Base-by-base conservation (phyloP, 768 basidiomycete genomes). In the Floccularia luteovirens region DNA sequence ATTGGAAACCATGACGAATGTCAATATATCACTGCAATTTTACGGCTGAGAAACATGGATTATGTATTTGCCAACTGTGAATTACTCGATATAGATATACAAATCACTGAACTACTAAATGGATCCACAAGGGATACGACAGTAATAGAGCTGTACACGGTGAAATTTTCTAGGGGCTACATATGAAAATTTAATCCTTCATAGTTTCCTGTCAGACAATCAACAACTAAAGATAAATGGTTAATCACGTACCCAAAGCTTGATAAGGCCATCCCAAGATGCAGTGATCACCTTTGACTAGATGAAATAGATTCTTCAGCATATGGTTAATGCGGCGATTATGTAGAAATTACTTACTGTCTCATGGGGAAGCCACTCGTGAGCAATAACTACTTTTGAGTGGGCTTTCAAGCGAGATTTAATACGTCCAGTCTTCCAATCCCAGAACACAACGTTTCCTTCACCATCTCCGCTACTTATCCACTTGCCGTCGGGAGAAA, bases 401-500 rank as follows among this genome's bases (percentile, higher is more conserved):
- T 98, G 96, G 2, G 90, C 90, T 47, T 80, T 79, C 41, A 98
- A 61, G 27, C 90, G 71, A 41, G 86, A 90, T 65, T 93, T 90
- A 60, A 98, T 92, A 47, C 90, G 79, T 1, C 92, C 89, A n/a
- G 84, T 93, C 66, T 96, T 98, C 89, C 90, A 99, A 60, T 98
- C 96, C 96, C 96, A 99, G 61, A 97, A 94, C 2, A 97, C 87
- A 31, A 99, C 73, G 58, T 96, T 92, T 6, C 96, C 96, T 49
- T 84, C 81, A 7, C 89, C 88, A 53, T 97, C 94, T 21, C 96
- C 96, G 43, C 90, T 93, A 53, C 90, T 93, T 52, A 99, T 87
- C 87, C 91, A 98, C 61, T 91, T 90, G 2, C 96, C 96, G 57
- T 99, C 96, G 1, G 96, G 92, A 13, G 93, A 96, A 64, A 99